Evolutionary conservation across 768 basidiomycete species (phyloP).

Genomic region (Macrolepiota fuliginosa): DNA sequence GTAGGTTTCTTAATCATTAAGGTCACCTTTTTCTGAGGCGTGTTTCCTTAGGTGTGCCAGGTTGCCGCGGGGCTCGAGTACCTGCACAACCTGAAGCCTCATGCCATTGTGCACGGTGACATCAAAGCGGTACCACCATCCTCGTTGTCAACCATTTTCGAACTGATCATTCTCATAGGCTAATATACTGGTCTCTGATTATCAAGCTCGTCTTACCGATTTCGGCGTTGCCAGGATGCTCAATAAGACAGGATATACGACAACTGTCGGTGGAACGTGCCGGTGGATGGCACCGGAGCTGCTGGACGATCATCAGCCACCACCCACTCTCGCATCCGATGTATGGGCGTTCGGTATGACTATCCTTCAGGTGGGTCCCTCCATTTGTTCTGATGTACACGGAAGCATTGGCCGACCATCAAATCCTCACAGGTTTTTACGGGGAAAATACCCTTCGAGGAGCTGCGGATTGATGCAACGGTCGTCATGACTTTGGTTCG

Average conservation of each 20-base stretch:
- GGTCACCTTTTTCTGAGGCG: not conserved
- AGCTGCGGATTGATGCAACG: slow-evolving; percentile 14
- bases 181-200: slow-evolving; percentile 31
- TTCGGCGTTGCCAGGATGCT: slow-evolving; percentile 38
- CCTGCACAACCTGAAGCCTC: slow-evolving; percentile 16
- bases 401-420: not conserved
- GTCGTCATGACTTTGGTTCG: slow-evolving; percentile 13
- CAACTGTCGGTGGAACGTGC: slow-evolving; percentile 30
- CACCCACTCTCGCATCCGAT: slow-evolving; percentile 26
- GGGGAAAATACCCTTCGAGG: slow-evolving; percentile 13
- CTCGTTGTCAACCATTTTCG: not conserved
- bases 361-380: slow-evolving; percentile 28
- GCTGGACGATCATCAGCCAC: slow-evolving; percentile 14
- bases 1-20: not conserved
- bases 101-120: slow-evolving; percentile 31
- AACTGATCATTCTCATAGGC: slow-evolving; percentile 20
- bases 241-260: slow-evolving; percentile 33
- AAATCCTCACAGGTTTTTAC: slow-evolving; percentile 12
- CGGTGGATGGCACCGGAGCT: slow-evolving; percentile 41
- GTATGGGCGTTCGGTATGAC: slow-evolving; percentile 37
- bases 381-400: not conserved
- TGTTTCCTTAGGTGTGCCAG: slow-evolving; percentile 10
- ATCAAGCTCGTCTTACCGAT: slow-evolving; percentile 31
- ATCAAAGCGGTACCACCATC: slow-evolving; percentile 30
- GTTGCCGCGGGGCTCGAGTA: slow-evolving; percentile 17